Percentiles rank a stretch among this genome's conserved stretches.
phyloP scores from a whole-genome alignment of 495 filamentous ascomycete genomes.

The Eremomyces bilateralis region DNA sequence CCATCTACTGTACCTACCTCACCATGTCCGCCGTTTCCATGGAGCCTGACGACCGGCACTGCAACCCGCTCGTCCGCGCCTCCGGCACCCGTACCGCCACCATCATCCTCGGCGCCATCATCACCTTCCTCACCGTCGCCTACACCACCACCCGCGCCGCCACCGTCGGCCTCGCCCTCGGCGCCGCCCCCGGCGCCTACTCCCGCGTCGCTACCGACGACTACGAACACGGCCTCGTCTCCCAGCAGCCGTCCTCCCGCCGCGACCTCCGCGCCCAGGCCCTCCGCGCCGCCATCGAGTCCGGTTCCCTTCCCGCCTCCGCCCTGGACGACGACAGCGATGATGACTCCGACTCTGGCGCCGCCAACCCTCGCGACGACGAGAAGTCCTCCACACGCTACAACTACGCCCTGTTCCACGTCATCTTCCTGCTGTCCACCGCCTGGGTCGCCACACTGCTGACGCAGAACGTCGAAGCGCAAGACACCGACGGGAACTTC shows the following conservation, averaged over 20 bases:
- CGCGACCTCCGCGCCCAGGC: slow-evolving; percentile 85
- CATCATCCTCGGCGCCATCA: slow-evolving; percentile 75
- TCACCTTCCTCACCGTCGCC: slow-evolving; percentile 90
- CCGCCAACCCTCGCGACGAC: slow-evolving; percentile 44
- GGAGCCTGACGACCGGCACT: slow-evolving; percentile 88
- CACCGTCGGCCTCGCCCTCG: slow-evolving; percentile 75
- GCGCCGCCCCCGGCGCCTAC: slow-evolving; percentile 35
- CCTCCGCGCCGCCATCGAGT: slow-evolving; percentile 76
- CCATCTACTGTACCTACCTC: slow-evolving; percentile 93
- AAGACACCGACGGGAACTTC: slow-evolving; percentile 45
- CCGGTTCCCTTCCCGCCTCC: slow-evolving; percentile 75
- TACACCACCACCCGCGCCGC: slow-evolving; percentile 95
- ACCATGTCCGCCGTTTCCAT: slow-evolving; percentile 97
- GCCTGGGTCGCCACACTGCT: slow-evolving; percentile 88
- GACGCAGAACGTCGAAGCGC: slow-evolving; percentile 57
- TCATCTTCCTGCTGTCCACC: slow-evolving; percentile 93
- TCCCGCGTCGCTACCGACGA: slow-evolving; percentile 41
- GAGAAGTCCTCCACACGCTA: slow-evolving; percentile 82
- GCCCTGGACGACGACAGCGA: slow-evolving; percentile 70
- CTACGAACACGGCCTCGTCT: slow-evolving; percentile 68
- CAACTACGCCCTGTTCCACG: slow-evolving; percentile 87
- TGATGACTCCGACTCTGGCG: slow-evolving; percentile 30
- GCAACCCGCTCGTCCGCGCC: slow-evolving; percentile 82
- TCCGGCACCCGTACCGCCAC: slow-evolving; percentile 77
- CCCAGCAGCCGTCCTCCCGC: slow-evolving; percentile 56